Base-by-base conservation (phyloP, 495 filamentous ascomycete species). In the Hyaloscypha variabilis region DNA sequence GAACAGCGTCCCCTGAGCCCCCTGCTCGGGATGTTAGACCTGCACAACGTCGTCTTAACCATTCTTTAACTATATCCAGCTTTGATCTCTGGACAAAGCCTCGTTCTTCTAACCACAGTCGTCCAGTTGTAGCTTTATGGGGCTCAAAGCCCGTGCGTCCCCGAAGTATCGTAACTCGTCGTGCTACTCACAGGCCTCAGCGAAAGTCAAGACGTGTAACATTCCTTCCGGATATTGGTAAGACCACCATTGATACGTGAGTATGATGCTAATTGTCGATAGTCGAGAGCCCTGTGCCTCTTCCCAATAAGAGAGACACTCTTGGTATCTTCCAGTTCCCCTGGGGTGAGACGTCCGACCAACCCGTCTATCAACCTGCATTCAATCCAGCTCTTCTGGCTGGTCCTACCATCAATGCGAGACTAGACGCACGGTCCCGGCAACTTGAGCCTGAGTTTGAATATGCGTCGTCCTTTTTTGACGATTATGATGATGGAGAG, bases 271-370 rank as follows among this genome's bases (percentile, higher is more conserved):
- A 58, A 69, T 26, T 28, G 13, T 24, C 21, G 31, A 23, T 63
- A 72, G 68, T 85, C 29, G 83, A 86, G 63, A 84, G 77, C 67
- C 83, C 83, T 8, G 70, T 80, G 62, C 82, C 83, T 53, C 71
- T 85, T 13, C 82, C 82, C 17, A 71, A 82, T 55, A 81, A 81
- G 65, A 73, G 77, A 14, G 83, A 78, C 31, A 83, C 78, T 6
- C 73, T 86, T 10, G 83, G 83, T 5, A 80, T 86, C 58, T 86
- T 85, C 71, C 82, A 85, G 66, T 84, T 84, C 64, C 80, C 83
- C 0, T 86, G 82, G 82, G 83, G 83, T 24, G 83, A 85, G 64
- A 80, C 71, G 67, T 85, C 83, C 28, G 83, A 86, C 64, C 76
- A 79, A 36, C 79, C 71, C 17, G 55, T 71, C 10, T 73, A 71